A percentile compares a stretch with the other conserved stretches of the same genome.
Conservation (phyloP, 306 rosid genomes). For the Cicer arietinum region DNA sequence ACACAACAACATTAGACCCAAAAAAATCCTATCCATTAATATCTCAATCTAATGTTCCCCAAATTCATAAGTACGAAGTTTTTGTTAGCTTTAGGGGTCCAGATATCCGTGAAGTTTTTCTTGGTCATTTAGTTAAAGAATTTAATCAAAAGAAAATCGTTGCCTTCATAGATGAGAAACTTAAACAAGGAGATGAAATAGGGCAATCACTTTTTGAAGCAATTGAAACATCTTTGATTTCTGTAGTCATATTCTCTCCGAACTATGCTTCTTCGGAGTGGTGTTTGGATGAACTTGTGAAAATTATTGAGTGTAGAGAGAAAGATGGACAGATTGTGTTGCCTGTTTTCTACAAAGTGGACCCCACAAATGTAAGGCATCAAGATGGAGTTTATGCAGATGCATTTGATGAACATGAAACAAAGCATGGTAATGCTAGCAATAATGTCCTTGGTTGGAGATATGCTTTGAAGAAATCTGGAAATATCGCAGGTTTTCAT, state of each 20-base stretch:
- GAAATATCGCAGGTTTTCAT: conserved; percentile 27
- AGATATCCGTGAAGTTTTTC: conserved; percentile 25
- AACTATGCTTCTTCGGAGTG: conserved; percentile 32
- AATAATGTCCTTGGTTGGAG: conserved; percentile 21
- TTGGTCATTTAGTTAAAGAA: conserved; percentile 16
- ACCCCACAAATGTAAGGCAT: conserved; percentile 27
- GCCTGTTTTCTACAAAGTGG: conserved; percentile 35
- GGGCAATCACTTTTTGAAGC: conserved; percentile 2
- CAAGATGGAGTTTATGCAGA: conserved; percentile 3
- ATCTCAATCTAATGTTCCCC: not conserved
- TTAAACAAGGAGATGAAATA: not conserved
- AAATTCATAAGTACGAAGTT: conserved; percentile 5
- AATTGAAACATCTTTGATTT: conserved; percentile 34
- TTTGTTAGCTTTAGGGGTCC: conserved; percentile 40
- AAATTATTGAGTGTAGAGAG: conserved; percentile 24
- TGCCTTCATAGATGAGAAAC: conserved; percentile 1
- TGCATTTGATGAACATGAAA: conserved; percentile 32
- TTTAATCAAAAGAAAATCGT: not conserved
- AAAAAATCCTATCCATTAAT: not conserved
- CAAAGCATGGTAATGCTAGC: not conserved
- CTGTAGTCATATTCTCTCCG: conserved; percentile 21
- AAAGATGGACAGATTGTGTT: conserved; percentile 4
- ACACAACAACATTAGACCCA: not conserved
- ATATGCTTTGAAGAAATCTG: conserved; percentile 32
- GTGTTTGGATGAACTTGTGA: not conserved